Percentiles rank a stretch among this genome's conserved stretches.
Conservation (phyloP, 148 eudicot genomes). For the Camellia lanceoleosa region DNA sequence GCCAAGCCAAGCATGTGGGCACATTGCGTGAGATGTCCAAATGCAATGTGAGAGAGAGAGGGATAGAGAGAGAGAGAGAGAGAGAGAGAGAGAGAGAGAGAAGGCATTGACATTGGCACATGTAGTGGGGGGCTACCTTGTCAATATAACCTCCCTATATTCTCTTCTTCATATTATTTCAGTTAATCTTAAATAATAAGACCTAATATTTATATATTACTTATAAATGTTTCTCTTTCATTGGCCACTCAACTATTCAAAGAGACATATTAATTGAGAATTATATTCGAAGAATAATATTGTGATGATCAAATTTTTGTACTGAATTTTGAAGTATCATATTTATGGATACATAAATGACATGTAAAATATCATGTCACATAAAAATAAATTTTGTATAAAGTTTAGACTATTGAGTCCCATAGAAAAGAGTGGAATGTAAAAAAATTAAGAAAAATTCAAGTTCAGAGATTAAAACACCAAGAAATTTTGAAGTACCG, state of each 20-base stretch:
- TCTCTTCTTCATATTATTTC: neutral
- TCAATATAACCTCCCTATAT: neutral
- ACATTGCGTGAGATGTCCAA: slow-evolving; percentile 27
- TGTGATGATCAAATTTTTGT: no score
- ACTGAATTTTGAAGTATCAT: no score
- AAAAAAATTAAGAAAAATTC: no score
- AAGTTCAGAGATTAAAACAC: no score
- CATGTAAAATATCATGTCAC: no score
- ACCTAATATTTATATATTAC: neutral
- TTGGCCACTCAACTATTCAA: neutral
- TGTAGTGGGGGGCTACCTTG: slow-evolving; percentile 2
- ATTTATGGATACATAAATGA: no score
- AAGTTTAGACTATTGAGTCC: no score
- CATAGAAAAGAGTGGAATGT: no score
- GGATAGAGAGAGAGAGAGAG: neutral
- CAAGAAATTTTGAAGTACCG: no score
- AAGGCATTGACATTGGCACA: slow-evolving; percentile 16
- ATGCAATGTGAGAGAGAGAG: no score
- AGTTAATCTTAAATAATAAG: slow-evolving; percentile 1
- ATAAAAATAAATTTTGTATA: no score
- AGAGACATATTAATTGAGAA: neutral
- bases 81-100: neutral
- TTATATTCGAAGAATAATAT: neutral
- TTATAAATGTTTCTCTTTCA: neutral
- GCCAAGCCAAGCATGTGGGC: slow-evolving; percentile 21